Percentiles rank a stretch among this genome's conserved stretches.
These are phyloP conservation scores for Chlorella sp. DNA, from an alignment of 139 green algal species.

Conservation along the genomic window DNA sequence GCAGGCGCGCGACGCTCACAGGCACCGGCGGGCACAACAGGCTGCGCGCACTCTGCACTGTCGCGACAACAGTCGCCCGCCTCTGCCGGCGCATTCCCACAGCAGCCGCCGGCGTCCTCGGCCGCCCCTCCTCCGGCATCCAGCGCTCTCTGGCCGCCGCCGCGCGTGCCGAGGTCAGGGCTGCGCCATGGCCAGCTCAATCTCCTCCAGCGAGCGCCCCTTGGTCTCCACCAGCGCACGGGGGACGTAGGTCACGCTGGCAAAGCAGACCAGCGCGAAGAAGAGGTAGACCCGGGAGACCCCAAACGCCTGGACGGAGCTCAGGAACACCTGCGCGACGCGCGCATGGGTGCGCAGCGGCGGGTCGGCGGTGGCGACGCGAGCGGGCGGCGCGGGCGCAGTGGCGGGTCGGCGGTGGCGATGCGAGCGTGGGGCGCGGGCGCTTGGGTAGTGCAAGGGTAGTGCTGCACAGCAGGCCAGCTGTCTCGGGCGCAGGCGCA, in stretches of 20 bases:
- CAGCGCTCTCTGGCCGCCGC: too few relatives aligned
- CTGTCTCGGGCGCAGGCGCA: too few relatives aligned
- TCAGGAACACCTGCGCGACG: constrained; percentile 83
- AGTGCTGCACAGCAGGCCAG: too few relatives aligned
- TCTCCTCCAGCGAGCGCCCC: constrained; percentile 80
- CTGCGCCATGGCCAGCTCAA: constrained; percentile 61
- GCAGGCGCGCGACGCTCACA: too few relatives aligned
- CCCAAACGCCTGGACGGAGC: constrained; percentile 57
- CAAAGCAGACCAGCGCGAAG: constrained; percentile 74
- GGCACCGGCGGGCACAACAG: background rate
- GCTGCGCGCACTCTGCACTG: background rate
- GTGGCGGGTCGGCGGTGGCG: too few relatives aligned
- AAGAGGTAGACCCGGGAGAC: constrained; percentile 67
- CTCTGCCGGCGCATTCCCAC: background rate
- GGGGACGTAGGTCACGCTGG: constrained; percentile 56
- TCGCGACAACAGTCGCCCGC: background rate
- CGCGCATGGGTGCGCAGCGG: too few relatives aligned
- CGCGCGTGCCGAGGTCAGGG: background rate
- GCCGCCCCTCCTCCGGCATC: too few relatives aligned
- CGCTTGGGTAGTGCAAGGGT: too few relatives aligned
- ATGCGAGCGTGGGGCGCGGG: too few relatives aligned
- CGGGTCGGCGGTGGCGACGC: too few relatives aligned
- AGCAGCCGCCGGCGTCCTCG: background rate
- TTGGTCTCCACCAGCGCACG: constrained; percentile 80
- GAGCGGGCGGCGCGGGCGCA: too few relatives aligned